Evolutionary conservation across 2,329 filamentous ascomycete species (phyloP).

Genomic region (Paraphaeosphaeria sporulosa): DNA sequence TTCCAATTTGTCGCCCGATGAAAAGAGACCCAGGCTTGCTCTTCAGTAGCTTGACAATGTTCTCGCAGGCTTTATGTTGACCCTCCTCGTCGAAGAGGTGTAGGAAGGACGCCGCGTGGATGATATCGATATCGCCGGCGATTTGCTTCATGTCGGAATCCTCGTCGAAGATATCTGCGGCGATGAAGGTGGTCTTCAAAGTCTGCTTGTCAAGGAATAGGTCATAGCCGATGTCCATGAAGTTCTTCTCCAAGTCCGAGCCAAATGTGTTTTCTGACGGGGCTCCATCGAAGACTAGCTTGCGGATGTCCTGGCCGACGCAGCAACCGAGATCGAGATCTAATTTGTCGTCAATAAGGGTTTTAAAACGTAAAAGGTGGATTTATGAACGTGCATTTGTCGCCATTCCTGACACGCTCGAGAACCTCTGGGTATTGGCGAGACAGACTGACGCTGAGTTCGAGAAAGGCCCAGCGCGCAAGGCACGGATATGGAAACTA

Average conservation of each 20-base stretch:
- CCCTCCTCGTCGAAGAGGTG: conserved; percentile 54
- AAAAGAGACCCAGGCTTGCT: conserved; percentile 45
- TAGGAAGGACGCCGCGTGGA: conserved; percentile 53
- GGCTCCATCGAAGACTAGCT: conserved; percentile 53
- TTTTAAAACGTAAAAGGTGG: conserved; percentile 17
- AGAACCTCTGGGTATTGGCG: conserved; percentile 43
- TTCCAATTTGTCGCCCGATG: conserved; percentile 50
- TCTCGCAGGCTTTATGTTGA: conserved; percentile 48
- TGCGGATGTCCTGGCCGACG: conserved; percentile 51
- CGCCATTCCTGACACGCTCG: conserved; percentile 43
- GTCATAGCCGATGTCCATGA: conserved; percentile 63
- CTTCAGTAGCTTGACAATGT: conserved; percentile 43
- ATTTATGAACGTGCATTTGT: conserved; percentile 47
- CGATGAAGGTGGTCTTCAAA: conserved; percentile 60
- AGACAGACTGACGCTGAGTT: conserved; percentile 36
- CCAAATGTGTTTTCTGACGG: conserved; percentile 51
- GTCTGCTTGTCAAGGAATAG: conserved; percentile 47
- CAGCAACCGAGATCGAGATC: conserved; percentile 45
- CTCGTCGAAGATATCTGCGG: conserved; percentile 56
- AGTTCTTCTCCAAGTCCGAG: conserved; percentile 50
- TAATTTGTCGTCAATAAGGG: neutral
- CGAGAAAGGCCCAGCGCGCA: conserved; percentile 47
- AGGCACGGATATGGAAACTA: conserved; percentile 48
- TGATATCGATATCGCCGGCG: conserved; percentile 51
- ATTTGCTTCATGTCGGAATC: conserved; percentile 44